These are phyloP conservation scores for Aegilops longissima DNA, from an alignment of 176 grass and related monocot genomes.

Conservation along the genomic window DNA sequence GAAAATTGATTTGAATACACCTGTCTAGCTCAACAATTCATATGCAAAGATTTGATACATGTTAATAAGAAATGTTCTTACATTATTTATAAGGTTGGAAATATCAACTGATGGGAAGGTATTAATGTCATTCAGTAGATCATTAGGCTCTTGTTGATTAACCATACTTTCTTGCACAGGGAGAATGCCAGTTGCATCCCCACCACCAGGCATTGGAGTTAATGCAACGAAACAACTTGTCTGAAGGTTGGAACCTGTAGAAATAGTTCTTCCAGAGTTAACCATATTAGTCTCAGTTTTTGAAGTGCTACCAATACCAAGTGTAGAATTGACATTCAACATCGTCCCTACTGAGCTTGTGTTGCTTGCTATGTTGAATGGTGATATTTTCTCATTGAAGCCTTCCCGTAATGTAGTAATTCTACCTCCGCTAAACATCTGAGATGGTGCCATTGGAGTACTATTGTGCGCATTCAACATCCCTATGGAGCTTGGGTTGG, in stretches of 20 bases:
- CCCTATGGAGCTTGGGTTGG: not conserved
- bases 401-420: too few species aligned
- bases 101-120: not conserved
- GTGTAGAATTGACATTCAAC: too few species aligned
- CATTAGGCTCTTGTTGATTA: not conserved
- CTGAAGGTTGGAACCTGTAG: not conserved
- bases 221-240: not conserved
- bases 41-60: not conserved
- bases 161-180: not conserved
- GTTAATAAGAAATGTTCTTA: constrained; percentile 11
- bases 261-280: constrained; percentile 14
- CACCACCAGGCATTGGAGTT: not conserved
- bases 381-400: too few species aligned
- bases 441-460: not conserved
- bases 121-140: not conserved
- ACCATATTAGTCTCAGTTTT: too few species aligned
- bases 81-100: not conserved
- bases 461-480: not conserved
- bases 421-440: not conserved
- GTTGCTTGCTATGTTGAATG: too few species aligned
- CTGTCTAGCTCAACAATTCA: not conserved
- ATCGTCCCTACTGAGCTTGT: too few species aligned
- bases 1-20: not conserved
- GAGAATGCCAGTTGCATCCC: not conserved
- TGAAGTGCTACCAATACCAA: too few species aligned